These are phyloP conservation scores for Penicillium roqueforti DNA, from an alignment of 495 filamentous ascomycete genomes.

Conservation along the genomic window DNA sequence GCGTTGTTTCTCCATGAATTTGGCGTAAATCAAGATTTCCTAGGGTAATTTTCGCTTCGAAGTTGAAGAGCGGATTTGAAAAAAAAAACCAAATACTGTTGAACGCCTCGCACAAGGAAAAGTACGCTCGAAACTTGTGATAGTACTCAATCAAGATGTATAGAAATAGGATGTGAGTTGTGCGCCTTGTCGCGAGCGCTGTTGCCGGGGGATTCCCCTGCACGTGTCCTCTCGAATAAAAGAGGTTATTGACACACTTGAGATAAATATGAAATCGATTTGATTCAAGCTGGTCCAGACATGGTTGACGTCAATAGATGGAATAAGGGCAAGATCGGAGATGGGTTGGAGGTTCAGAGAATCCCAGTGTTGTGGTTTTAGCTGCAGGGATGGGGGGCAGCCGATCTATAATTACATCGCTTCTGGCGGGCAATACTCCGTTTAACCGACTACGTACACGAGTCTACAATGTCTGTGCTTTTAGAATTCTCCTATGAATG, in stretches of 20 bases:
- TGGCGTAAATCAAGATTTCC: slow-evolving; percentile 1
- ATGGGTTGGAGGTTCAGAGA: slow-evolving; percentile 16
- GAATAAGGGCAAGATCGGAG: slow-evolving; percentile 2
- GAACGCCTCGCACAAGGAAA: neutral
- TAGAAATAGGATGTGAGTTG: neutral
- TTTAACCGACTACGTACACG: slow-evolving; percentile 9
- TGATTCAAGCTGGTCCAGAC: neutral
- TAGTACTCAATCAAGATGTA: neutral
- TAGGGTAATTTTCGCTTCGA: neutral
- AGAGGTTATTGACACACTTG: neutral
- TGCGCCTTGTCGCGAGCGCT: neutral
- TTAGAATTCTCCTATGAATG: neutral
- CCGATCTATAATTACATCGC: slow-evolving; percentile 36
- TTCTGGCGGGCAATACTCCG: slow-evolving; percentile 5
- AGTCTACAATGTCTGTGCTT: slow-evolving; percentile 15
- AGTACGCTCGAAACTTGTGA: neutral
- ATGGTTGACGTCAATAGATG: slow-evolving; percentile 8
- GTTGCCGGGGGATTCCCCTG: neutral
- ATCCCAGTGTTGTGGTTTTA: slow-evolving; percentile 39
- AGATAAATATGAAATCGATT: neutral
- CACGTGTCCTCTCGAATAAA: neutral
- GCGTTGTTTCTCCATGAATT: slow-evolving; percentile 23
- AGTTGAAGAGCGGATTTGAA: neutral
- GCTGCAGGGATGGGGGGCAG: slow-evolving; percentile 33
- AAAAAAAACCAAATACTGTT: neutral